Conservation (phyloP, 2,329 filamentous ascomycete genomes). For the Fusarium sp. region DNA sequence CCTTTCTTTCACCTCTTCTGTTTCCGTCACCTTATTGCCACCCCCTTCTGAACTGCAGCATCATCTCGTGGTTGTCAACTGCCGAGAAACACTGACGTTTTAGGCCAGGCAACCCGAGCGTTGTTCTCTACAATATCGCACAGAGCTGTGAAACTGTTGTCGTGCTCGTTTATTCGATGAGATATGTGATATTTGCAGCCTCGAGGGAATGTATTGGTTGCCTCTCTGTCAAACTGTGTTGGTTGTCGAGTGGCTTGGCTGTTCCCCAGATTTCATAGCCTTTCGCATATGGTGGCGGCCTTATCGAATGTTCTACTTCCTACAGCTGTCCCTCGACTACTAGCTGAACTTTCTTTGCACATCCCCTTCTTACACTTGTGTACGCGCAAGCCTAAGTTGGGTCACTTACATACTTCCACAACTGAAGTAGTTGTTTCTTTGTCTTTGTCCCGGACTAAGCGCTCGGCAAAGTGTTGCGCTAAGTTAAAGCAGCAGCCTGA, state of each 20-base stretch:
- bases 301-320: constrained; percentile 39
- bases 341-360: constrained; percentile 31
- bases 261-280: constrained; percentile 38
- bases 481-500: constrained; percentile 27
- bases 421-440: background rate
- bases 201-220: constrained; percentile 25
- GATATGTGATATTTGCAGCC: constrained; percentile 8
- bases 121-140: background rate
- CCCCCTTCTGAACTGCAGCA: constrained; percentile 9
- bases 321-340: constrained; percentile 30
- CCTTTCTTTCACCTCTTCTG: constrained; percentile 19
- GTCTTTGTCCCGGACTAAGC: constrained; percentile 25
- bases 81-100: constrained; percentile 30
- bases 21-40: constrained; percentile 13
- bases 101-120: background rate
- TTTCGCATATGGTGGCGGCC: constrained; percentile 35
- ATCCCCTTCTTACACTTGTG: constrained; percentile 10
- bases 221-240: constrained; percentile 4
- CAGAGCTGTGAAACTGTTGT: background rate
- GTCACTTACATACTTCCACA: constrained; percentile 1
- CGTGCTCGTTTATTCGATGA: constrained; percentile 2
- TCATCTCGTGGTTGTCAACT: constrained; percentile 35
- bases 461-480: constrained; percentile 38
- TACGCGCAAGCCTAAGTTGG: constrained; percentile 10
- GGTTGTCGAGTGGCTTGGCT: constrained; percentile 37